These are phyloP conservation scores for Coelastrella sp. DNA, from an alignment of 139 green algal species.

Conservation along the genomic window DNA sequence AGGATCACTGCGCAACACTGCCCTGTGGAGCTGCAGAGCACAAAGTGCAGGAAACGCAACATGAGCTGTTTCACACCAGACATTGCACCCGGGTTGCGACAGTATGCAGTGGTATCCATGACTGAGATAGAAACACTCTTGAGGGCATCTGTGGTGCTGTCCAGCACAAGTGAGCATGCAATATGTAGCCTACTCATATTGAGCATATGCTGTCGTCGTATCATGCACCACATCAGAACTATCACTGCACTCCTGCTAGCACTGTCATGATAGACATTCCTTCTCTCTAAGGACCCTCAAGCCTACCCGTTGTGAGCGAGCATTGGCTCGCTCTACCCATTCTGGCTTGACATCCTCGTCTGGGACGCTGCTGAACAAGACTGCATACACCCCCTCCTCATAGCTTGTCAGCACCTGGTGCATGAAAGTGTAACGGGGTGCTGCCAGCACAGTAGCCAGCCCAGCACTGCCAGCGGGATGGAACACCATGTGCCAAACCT, in stretches of 20 bases:
- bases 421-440: slow-evolving; percentile 43
- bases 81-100: too few relatives aligned
- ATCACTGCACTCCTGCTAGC: too few relatives aligned
- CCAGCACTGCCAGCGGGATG: slow-evolving; percentile 40
- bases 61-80: too few relatives aligned
- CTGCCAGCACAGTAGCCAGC: slow-evolving; percentile 28
- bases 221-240: too few relatives aligned
- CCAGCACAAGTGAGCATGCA: too few relatives aligned
- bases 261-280: too few relatives aligned
- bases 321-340: slow-evolving; percentile 31
- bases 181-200: too few relatives aligned
- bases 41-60: not conserved
- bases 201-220: too few relatives aligned
- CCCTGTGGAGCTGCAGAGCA: slow-evolving; percentile 27
- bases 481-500: slow-evolving; percentile 48
- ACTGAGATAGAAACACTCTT: too few relatives aligned
- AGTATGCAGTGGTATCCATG: too few relatives aligned
- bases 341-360: slow-evolving; percentile 45
- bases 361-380: slow-evolving; percentile 46
- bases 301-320: slow-evolving; percentile 21
- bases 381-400: slow-evolving; percentile 41
- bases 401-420: slow-evolving; percentile 44
- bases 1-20: slow-evolving; percentile 39
- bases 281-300: too few relatives aligned
- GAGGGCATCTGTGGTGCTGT: too few relatives aligned